Conservation (phyloP, 2,329 filamentous ascomycete genomes). For the Fonsecaea erecta region DNA sequence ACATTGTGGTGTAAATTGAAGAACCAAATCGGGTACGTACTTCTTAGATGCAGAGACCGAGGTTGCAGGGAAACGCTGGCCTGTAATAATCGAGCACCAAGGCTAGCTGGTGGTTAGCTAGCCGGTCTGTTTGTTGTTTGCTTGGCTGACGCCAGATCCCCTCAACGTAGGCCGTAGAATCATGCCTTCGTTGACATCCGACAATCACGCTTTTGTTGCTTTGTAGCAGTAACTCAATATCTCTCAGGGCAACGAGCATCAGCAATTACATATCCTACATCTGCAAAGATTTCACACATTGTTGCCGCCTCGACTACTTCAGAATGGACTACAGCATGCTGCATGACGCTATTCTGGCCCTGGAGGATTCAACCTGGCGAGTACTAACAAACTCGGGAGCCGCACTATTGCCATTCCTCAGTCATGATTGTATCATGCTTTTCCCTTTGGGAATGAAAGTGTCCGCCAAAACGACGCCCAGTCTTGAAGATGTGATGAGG, state of each 20-base stretch:
- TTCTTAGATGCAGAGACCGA: neutral
- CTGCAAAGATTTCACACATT: neutral
- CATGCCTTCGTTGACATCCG: neutral
- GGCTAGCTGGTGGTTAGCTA: neutral
- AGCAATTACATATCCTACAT: neutral
- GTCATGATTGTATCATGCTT: slow-evolving; percentile 36
- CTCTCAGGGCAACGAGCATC: neutral
- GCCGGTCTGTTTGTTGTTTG: too few relatives aligned
- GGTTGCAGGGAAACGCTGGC: slow-evolving; percentile 11
- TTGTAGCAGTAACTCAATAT: neutral
- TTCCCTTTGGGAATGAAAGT: slow-evolving; percentile 37
- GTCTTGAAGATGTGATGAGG: slow-evolving; percentile 37
- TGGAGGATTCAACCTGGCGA: slow-evolving; percentile 38
- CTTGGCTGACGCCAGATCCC: slow-evolving; percentile 14
- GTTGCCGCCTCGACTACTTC: neutral
- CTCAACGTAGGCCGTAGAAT: neutral
- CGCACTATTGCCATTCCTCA: slow-evolving; percentile 36
- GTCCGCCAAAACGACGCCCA: slow-evolving; percentile 30
- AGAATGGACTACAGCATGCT: slow-evolving; percentile 28
- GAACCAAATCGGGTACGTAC: neutral
- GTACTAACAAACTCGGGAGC: slow-evolving; percentile 32
- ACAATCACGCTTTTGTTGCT: neutral
- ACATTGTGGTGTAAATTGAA: too few relatives aligned
- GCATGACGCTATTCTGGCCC: slow-evolving; percentile 31
- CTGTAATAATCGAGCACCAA: neutral